These are phyloP conservation scores for Penicillium simplicissimum DNA, from an alignment of 495 filamentous ascomycete genomes.

Conservation along the genomic window DNA sequence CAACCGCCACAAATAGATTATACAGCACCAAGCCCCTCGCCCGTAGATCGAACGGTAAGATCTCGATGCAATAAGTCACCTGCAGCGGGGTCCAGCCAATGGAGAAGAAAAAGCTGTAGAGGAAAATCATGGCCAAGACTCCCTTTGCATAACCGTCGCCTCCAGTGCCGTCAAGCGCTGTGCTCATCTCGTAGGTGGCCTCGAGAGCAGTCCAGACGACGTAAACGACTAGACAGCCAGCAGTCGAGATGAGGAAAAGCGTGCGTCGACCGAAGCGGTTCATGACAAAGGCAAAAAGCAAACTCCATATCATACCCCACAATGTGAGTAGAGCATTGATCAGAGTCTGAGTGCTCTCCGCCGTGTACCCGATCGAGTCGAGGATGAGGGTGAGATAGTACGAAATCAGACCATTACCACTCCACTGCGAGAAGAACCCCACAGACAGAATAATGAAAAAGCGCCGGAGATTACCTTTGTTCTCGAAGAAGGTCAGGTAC, in stretches of 20 bases:
- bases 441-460: slow-evolving; percentile 11
- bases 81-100: slow-evolving; percentile 1
- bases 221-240: slow-evolving; percentile 58
- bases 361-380: slow-evolving; percentile 36
- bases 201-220: slow-evolving; percentile 55
- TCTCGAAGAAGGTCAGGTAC: slow-evolving; percentile 10
- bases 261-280: slow-evolving; percentile 59
- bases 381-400: slow-evolving; percentile 49
- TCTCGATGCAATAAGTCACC: slow-evolving; percentile 55
- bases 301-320: slow-evolving; percentile 49
- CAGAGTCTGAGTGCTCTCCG: slow-evolving; percentile 27
- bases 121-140: slow-evolving; percentile 43
- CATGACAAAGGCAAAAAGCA: slow-evolving; percentile 53
- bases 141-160: slow-evolving; percentile 28
- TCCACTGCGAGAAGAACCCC: slow-evolving; percentile 16
- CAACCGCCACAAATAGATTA: slow-evolving; percentile 1
- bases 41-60: slow-evolving; percentile 59
- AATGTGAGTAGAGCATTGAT: slow-evolving; percentile 30
- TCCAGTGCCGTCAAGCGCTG: slow-evolving; percentile 3
- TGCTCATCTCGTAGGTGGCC: slow-evolving; percentile 10
- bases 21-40: not conserved
- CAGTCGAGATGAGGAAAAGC: slow-evolving; percentile 55
- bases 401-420: slow-evolving; percentile 31
- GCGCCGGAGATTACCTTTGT: slow-evolving; percentile 6
- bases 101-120: slow-evolving; percentile 3